These are phyloP conservation scores for Diaporthe amygdali DNA, from an alignment of 2,329 filamentous ascomycete species.

Conservation along the genomic window DNA sequence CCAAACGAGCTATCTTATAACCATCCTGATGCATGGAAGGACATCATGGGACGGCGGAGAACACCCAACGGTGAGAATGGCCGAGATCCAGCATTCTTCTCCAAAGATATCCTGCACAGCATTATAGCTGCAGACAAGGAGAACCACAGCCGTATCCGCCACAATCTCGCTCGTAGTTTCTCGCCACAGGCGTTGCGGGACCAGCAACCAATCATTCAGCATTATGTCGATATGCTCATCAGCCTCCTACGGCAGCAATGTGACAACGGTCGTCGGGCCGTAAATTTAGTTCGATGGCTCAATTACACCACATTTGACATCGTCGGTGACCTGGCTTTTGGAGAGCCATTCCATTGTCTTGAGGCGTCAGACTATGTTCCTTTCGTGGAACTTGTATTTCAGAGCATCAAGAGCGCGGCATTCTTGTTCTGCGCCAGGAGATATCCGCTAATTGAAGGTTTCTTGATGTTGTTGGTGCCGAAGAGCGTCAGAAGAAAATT, in stretches of 20 bases:
- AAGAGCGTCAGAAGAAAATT: not conserved
- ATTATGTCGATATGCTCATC: slow-evolving; percentile 35
- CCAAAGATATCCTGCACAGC: not conserved
- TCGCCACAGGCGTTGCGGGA: slow-evolving; percentile 33
- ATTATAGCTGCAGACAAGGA: not conserved
- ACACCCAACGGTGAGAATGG: not conserved
- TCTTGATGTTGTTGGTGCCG: not conserved
- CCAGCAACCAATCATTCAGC: slow-evolving; percentile 34
- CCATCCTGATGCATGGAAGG: not conserved
- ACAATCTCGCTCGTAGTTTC: slow-evolving; percentile 34
- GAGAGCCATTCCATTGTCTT: slow-evolving; percentile 45
- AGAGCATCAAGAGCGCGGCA: slow-evolving; percentile 26
- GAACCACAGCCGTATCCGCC: slow-evolving; percentile 23
- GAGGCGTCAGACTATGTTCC: slow-evolving; percentile 32
- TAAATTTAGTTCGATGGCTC: slow-evolving; percentile 32
- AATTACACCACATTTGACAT: slow-evolving; percentile 44
- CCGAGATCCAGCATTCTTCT: not conserved
- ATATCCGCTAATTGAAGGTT: not conserved
- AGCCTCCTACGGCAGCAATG: not conserved
- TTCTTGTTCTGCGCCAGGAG: not conserved
- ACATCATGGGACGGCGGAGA: not conserved
- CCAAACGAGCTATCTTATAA: slow-evolving; percentile 11
- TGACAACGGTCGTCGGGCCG: not conserved
- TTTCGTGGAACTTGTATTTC: slow-evolving; percentile 35
- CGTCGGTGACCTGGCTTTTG: slow-evolving; percentile 49